Conservation (phyloP, 1,284 basidiomycete genomes). For the Neolentinus lepideus region DNA sequence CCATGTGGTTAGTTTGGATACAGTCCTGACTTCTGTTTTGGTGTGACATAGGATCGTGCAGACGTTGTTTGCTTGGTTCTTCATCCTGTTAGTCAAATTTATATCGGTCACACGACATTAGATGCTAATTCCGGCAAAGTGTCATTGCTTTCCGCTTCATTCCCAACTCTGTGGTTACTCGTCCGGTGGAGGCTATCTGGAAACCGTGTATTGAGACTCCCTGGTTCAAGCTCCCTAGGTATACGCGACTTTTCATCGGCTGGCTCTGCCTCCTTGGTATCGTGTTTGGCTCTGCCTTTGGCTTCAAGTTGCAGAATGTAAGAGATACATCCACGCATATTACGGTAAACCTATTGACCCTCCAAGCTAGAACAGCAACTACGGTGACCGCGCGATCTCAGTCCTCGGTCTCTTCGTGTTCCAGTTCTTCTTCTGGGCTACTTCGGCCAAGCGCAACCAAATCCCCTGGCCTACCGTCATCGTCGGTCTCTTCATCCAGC, state of each 20-base stretch:
- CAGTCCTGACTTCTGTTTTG: constrained; percentile 9
- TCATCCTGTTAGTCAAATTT: constrained; percentile 45
- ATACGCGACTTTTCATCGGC: constrained; percentile 52
- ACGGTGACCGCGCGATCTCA: constrained; percentile 76
- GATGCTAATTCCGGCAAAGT: not conserved
- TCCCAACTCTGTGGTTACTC: constrained; percentile 57
- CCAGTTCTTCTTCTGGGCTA: constrained; percentile 63
- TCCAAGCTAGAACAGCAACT: constrained; percentile 47
- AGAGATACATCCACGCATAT: constrained; percentile 5
- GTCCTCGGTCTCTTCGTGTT: constrained; percentile 74
- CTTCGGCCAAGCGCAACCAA: constrained; percentile 50
- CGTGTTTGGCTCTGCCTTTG: constrained; percentile 78
- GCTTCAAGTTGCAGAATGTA: constrained; percentile 60
- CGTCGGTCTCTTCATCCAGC: constrained; percentile 79
- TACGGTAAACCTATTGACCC: not conserved
- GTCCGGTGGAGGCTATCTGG: constrained; percentile 64
- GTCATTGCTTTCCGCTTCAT: constrained; percentile 78
- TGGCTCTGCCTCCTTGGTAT: constrained; percentile 70
- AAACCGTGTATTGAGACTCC: constrained; percentile 54
- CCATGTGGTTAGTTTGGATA: not conserved
- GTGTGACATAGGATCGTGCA: constrained; percentile 57
- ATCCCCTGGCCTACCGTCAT: constrained; percentile 79
- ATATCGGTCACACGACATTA: not conserved
- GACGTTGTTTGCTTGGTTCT: constrained; percentile 75
- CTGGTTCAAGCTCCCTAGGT: constrained; percentile 60